A percentile compares a stretch with the other conserved stretches of the same genome.
These are phyloP conservation scores for Tulasnella sp. DNA, from an alignment of 768 basidiomycete genomes.

Conservation along the genomic window DNA sequence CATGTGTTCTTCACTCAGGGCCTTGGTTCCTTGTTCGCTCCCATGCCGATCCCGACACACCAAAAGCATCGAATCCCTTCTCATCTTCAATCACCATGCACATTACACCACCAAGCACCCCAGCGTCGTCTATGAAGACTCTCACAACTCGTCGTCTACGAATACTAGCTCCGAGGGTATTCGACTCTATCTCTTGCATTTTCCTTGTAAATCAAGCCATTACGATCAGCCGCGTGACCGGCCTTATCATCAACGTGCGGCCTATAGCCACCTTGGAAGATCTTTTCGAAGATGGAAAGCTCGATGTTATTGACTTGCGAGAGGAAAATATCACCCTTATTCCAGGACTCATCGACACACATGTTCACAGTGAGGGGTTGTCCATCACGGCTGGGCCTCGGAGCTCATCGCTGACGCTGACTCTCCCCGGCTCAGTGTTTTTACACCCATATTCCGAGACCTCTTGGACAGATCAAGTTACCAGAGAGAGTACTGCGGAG, in stretches of 20 bases:
- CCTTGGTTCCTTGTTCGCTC: background rate
- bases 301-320: conserved; percentile 34
- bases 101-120: background rate
- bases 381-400: conserved; percentile 25
- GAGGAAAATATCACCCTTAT: conserved; percentile 32
- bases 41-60: background rate
- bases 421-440: conserved; percentile 36
- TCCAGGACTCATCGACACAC: conserved; percentile 47
- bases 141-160: background rate
- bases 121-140: background rate
- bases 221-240: conserved; percentile 35
- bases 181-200: conserved; percentile 34
- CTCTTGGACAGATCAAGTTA: conserved; percentile 51
- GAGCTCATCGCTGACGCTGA: background rate
- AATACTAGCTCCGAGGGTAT: conserved; percentile 23
- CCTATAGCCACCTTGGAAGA: background rate
- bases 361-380: conserved; percentile 32
- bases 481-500: conserved; percentile 45
- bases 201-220: conserved; percentile 38
- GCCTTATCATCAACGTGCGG: conserved; percentile 37
- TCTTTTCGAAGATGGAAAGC: background rate
- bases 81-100: background rate
- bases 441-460: conserved; percentile 49
- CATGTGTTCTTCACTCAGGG: background rate
- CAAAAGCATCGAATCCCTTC: background rate